These are phyloP conservation scores for Ceratocystis diversiconidia DNA, from an alignment of 2,329 filamentous ascomycete species.

Conservation along the genomic window DNA sequence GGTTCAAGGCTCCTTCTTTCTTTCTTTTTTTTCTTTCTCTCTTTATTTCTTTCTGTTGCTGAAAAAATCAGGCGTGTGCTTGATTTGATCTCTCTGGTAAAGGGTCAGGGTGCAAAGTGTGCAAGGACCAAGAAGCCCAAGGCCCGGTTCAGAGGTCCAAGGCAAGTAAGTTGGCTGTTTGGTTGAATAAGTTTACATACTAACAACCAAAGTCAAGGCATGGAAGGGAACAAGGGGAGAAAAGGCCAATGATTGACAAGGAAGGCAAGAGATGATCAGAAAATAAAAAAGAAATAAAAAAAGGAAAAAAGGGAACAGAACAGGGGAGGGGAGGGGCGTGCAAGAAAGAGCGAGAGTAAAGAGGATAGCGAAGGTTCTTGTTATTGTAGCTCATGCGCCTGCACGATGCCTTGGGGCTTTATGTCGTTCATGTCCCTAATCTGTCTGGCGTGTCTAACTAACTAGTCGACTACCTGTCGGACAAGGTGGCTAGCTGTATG, in stretches of 20 bases:
- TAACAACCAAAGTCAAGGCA: constrained; percentile 1
- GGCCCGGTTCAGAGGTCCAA: not conserved
- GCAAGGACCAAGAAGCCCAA: constrained; percentile 4
- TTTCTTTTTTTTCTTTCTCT: no score
- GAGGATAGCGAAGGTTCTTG: not conserved
- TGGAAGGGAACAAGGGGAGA: not conserved
- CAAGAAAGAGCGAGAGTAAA: not conserved
- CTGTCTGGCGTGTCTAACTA: not conserved
- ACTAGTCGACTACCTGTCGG: not conserved
- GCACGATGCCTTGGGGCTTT: not conserved
- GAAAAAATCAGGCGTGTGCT: not conserved
- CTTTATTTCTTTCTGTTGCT: no score
- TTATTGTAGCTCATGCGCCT: not conserved
- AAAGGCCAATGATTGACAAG: constrained; percentile 1
- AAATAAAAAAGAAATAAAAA: not conserved
- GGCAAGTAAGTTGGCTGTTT: not conserved
- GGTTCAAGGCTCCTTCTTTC: not conserved
- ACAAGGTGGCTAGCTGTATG: not conserved
- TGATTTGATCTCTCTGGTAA: constrained; percentile 5
- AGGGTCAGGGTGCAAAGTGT: constrained; percentile 3
- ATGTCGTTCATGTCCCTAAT: not conserved
- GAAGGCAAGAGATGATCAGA: not conserved
- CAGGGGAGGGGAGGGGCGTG: not conserved
- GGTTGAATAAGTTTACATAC: not conserved
- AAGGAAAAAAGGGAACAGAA: not conserved